Evolutionary conservation across 2,329 filamentous ascomycete species (phyloP).

Genomic region (Polychaeton citri): DNA sequence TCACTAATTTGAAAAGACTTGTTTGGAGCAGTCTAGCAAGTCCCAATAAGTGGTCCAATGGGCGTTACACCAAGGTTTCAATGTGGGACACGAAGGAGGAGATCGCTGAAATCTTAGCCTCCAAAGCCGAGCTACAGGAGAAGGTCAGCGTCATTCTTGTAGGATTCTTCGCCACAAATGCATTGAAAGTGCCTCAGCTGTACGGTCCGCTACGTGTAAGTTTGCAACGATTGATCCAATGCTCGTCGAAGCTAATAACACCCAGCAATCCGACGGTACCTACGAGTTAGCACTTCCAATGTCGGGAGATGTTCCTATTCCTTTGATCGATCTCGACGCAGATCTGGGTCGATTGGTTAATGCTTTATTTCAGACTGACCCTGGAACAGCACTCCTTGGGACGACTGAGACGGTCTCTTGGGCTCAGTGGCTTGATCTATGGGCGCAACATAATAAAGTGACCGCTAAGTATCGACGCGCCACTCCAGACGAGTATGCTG

Average conservation of each 20-base stretch:
- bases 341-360: too few species aligned
- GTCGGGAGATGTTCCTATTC: too few species aligned
- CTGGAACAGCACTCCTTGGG: conserved; percentile 1
- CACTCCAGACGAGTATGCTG: neutral
- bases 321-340: too few species aligned
- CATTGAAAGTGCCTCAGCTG: conserved; percentile 1
- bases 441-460: conserved; percentile 1
- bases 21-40: conserved; percentile 13
- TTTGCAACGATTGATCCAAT: neutral
- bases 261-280: too few species aligned
- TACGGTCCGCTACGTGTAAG: conserved; percentile 1
- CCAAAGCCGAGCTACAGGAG: neutral
- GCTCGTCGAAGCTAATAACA: too few species aligned
- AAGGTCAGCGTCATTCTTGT: conserved; percentile 2
- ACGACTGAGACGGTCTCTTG: conserved; percentile 1
- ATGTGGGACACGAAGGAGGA: conserved; percentile 20
- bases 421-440: conserved; percentile 2
- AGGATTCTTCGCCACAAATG: conserved; percentile 2
- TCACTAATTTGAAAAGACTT: conserved; percentile 11
- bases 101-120: conserved; percentile 15
- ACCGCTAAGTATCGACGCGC: conserved; percentile 1
- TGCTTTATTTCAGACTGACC: neutral
- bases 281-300: too few species aligned
- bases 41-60: conserved; percentile 14
- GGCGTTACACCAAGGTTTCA: conserved; percentile 11